These are phyloP conservation scores for Backusella luteola DNA, from an alignment of 192 early-diverging fungal species.

Conservation along the genomic window DNA sequence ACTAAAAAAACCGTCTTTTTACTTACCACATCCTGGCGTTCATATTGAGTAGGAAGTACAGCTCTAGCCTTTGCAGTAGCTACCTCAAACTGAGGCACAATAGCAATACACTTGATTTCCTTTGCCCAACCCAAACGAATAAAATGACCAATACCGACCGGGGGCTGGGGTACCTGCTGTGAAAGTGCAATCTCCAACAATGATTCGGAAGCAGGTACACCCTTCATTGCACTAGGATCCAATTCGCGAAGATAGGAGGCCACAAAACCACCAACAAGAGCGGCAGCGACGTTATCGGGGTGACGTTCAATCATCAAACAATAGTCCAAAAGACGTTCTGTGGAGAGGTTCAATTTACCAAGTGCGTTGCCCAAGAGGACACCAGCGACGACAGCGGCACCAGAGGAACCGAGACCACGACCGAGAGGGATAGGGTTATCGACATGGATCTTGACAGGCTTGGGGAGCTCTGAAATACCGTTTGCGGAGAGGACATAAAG, in stretches of 20 bases:
- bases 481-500: conserved; percentile 81
- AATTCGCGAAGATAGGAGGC: conserved; percentile 77
- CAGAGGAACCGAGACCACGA: conserved; percentile 95
- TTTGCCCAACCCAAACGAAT: conserved; percentile 65
- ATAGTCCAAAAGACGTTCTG: conserved; percentile 87
- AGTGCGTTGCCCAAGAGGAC: conserved; percentile 79
- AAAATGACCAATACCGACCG: conserved; percentile 66
- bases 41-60: conserved; percentile 78
- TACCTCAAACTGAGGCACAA: conserved; percentile 91
- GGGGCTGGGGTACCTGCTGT: conserved; percentile 47
- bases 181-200: conserved; percentile 36
- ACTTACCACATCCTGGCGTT: conserved; percentile 78
- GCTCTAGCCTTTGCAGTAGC: conserved; percentile 89
- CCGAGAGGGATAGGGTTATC: conserved; percentile 94
- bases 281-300: conserved; percentile 96
- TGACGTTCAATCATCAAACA: conserved; percentile 93
- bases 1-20: neutral
- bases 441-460: conserved; percentile 67
- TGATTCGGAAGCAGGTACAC: conserved; percentile 50
- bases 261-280: conserved; percentile 93
- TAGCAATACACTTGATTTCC: conserved; percentile 70
- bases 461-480: conserved; percentile 59
- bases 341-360: conserved; percentile 62
- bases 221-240: conserved; percentile 40
- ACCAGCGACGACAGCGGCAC: conserved; percentile 94